These are phyloP conservation scores for Coccomyxa sp. DNA, from an alignment of 139 green algal species.

Conservation along the genomic window DNA sequence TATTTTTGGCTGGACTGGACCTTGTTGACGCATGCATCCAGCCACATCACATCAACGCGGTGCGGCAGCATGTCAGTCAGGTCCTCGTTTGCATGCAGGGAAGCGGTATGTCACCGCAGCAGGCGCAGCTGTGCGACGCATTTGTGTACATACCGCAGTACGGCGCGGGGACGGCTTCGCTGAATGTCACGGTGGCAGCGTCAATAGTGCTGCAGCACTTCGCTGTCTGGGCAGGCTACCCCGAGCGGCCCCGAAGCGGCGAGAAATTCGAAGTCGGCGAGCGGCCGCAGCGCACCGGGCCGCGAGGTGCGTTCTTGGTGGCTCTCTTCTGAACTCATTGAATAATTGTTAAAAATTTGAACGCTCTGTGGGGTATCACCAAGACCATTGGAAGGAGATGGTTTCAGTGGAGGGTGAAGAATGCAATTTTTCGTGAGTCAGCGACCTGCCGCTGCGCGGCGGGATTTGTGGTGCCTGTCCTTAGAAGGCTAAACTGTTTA, in stretches of 20 bases:
- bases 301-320: constrained; percentile 17
- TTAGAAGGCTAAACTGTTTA: too few relatives aligned
- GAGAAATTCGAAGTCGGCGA: constrained; percentile 72
- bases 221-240: constrained; percentile 74
- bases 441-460: too few relatives aligned
- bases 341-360: not conserved
- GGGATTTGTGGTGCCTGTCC: too few relatives aligned
- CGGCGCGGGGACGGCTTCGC: constrained; percentile 81
- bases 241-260: constrained; percentile 60
- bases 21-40: not conserved
- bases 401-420: too few relatives aligned
- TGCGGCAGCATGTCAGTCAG: not conserved
- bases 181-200: constrained; percentile 92
- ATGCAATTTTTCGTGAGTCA: too few relatives aligned
- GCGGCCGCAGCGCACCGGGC: constrained; percentile 28
- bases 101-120: constrained; percentile 66
- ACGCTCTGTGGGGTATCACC: too few relatives aligned
- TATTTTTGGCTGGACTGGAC: not conserved
- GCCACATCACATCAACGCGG: not conserved
- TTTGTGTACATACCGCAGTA: constrained; percentile 94
- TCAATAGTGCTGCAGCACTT: constrained; percentile 95
- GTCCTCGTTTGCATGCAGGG: constrained; percentile 51
- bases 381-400: too few relatives aligned
- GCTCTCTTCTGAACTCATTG: not conserved
- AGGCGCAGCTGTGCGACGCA: constrained; percentile 81